Conservation (phyloP, 495 filamentous ascomycete species). For the Xylaria telfairii region DNA sequence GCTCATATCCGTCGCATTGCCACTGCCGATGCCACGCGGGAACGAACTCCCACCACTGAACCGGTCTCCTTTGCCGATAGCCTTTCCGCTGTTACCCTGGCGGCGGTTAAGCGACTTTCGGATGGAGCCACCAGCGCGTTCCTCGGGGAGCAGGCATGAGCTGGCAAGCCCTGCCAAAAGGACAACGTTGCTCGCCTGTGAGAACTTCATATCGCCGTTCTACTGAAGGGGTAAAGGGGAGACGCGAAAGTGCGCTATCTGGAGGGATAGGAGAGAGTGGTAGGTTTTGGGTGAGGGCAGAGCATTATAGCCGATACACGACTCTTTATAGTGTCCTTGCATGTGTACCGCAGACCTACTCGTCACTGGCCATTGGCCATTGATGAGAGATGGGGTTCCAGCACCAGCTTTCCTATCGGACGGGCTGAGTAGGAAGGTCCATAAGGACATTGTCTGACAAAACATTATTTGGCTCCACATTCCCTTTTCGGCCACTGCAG, state of each 20-base stretch:
- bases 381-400: not conserved
- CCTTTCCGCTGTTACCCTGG: constrained; percentile 29
- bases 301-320: not conserved
- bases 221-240: not conserved
- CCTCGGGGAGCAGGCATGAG: constrained; percentile 28
- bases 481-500: too few relatives aligned
- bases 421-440: too few relatives aligned
- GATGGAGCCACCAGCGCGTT: constrained; percentile 23
- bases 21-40: constrained; percentile 41
- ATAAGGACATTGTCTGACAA: too few relatives aligned
- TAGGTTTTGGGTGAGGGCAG: not conserved
- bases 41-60: constrained; percentile 35
- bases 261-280: not conserved
- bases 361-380: not conserved
- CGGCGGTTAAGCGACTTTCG: constrained; percentile 20
- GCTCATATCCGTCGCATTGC: constrained; percentile 28
- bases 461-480: too few relatives aligned
- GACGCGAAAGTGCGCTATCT: not conserved
- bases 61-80: constrained; percentile 41
- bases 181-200: constrained; percentile 15
- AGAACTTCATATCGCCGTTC: constrained; percentile 20
- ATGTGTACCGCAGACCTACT: not conserved
- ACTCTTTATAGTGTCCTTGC: constrained; percentile 4
- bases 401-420: not conserved
- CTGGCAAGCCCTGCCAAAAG: constrained; percentile 23